A percentile compares a stretch with the other conserved stretches of the same genome.
Evolutionary conservation across 1,284 basidiomycete species (phyloP).

Genomic region (Kalmanozyma brasiliensis): DNA sequence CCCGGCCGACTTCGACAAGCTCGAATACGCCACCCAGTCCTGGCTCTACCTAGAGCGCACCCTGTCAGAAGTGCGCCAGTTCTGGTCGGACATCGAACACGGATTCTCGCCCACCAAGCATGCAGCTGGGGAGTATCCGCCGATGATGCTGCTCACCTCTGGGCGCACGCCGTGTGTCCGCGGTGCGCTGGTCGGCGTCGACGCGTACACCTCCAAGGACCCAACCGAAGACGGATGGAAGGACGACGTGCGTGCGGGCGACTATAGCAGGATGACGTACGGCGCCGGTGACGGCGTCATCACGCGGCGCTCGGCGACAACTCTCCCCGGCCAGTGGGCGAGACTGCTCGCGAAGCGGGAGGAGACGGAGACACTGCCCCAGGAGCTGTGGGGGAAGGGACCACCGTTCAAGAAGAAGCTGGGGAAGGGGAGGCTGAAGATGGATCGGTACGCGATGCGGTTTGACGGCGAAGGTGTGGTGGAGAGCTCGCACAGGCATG

Average conservation of each 20-base stretch:
- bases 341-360: conserved; percentile 25
- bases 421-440: conserved; percentile 23
- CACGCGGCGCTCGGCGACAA: conserved; percentile 53
- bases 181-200: conserved; percentile 57
- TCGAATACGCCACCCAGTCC: conserved; percentile 27
- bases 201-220: neutral
- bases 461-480: conserved; percentile 52
- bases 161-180: conserved; percentile 63
- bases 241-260: conserved; percentile 36
- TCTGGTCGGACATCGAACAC: conserved; percentile 54
- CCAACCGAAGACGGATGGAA: conserved; percentile 25
- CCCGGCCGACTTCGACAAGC: conserved; percentile 12
- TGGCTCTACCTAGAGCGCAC: conserved; percentile 46
- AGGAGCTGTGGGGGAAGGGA: conserved; percentile 10
- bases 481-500: conserved; percentile 59
- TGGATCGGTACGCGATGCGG: conserved; percentile 24
- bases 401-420: conserved; percentile 16
- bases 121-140: conserved; percentile 56
- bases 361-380: conserved; percentile 28
- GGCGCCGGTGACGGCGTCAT: conserved; percentile 66
- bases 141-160: conserved; percentile 61
- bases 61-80: conserved; percentile 47
- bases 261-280: conserved; percentile 53
- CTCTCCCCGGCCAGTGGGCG: conserved; percentile 54
- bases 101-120: conserved; percentile 44